Conservation (phyloP, 352 stramenopile species). For the Phytophthora capsici region DNA sequence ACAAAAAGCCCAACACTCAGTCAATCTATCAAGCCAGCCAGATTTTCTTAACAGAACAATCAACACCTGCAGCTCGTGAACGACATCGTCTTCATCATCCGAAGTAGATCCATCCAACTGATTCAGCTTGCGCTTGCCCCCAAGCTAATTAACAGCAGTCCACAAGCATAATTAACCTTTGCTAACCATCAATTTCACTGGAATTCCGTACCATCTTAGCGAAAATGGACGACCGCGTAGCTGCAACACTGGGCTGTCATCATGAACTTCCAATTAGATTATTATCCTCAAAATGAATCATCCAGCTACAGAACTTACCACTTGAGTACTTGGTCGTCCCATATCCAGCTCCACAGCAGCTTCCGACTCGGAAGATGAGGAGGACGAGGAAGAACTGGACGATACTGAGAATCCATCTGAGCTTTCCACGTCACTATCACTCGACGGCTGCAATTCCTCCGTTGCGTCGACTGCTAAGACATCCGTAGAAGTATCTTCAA, state of each 20-base stretch:
- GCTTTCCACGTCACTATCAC: constrained; percentile 10
- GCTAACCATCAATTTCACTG: not conserved
- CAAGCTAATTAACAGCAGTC: constrained; percentile 30
- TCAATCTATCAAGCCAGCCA: not conserved
- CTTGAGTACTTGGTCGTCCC: constrained; percentile 27
- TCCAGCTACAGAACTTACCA: constrained; percentile 17
- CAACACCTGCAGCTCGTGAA: constrained; percentile 4
- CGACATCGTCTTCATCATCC: constrained; percentile 20
- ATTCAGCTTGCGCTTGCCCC: constrained; percentile 40
- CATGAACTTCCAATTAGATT: constrained; percentile 7
- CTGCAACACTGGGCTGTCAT: constrained; percentile 20
- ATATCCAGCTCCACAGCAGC: constrained; percentile 5
- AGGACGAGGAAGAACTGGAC: constrained; percentile 18
- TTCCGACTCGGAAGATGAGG: constrained; percentile 1
- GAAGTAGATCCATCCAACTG: constrained; percentile 41
- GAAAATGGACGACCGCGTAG: constrained; percentile 38
- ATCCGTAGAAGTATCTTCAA: not conserved
- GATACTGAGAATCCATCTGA: constrained; percentile 5
- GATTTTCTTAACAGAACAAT: not conserved
- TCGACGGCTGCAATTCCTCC: not conserved
- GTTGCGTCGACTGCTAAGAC: constrained; percentile 1
- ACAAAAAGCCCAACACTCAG: not conserved
- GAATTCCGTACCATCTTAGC: constrained; percentile 40
- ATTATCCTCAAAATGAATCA: not conserved
- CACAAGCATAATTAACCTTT: too few species aligned